Evolutionary conservation across 2,329 filamentous ascomycete genomes (phyloP).

Genomic region (Decorospora gaudefroyi): DNA sequence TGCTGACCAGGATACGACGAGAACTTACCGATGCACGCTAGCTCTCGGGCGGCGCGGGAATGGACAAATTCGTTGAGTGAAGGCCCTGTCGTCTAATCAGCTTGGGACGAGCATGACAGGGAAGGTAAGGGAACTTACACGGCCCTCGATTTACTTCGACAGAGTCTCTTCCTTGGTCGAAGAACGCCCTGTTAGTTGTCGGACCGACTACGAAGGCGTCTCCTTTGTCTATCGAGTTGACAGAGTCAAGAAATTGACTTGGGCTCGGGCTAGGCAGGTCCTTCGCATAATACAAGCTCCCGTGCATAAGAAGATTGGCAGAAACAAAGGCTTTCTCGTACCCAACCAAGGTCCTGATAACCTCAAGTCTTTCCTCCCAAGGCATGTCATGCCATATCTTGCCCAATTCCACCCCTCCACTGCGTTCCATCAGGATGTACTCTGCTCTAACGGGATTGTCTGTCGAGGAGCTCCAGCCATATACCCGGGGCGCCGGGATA

Average conservation of each 20-base stretch:
- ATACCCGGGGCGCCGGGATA: conserved; percentile 38
- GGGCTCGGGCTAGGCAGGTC: conserved; percentile 16
- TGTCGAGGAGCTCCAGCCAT: conserved; percentile 34
- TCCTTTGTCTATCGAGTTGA: conserved; percentile 12
- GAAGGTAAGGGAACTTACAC: conserved; percentile 20
- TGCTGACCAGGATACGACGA: conserved; percentile 20
- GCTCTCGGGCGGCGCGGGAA: conserved; percentile 21
- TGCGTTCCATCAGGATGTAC: conserved; percentile 31
- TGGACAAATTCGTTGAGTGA: conserved; percentile 21
- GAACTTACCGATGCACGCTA: conserved; percentile 25
- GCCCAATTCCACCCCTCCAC: conserved; percentile 19
- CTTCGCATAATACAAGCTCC: conserved; percentile 28
- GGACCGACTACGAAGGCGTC: conserved; percentile 20
- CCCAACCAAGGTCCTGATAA: conserved; percentile 18
- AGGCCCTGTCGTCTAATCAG: conserved; percentile 23
- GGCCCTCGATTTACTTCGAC: conserved; percentile 22
- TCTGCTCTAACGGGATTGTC: conserved; percentile 33
- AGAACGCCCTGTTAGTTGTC: conserved; percentile 23
- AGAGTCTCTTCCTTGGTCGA: conserved; percentile 22
- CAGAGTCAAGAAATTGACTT: conserved; percentile 16
- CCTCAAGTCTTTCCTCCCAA: conserved; percentile 17
- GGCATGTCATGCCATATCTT: conserved; percentile 20
- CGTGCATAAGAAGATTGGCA: conserved; percentile 18
- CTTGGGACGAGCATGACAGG: conserved; percentile 11
- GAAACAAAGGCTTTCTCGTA: conserved; percentile 22